Evolutionary conservation across 257 asterid species (phyloP).

Genomic region (Solanum acaule): DNA sequence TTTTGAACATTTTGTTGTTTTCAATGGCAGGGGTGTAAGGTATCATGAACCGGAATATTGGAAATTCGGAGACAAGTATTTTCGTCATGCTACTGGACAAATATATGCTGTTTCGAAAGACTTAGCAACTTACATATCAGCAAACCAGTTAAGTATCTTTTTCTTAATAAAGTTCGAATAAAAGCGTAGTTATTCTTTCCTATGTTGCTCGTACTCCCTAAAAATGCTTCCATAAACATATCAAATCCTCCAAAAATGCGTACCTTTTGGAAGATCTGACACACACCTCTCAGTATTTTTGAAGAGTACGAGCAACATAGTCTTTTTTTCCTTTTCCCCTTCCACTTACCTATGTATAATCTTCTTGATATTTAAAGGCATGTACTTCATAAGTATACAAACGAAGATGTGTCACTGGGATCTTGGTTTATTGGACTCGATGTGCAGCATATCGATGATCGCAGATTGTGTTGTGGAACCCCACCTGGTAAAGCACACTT

Average conservation of each 20-base stretch:
- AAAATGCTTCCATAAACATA: accelerated
- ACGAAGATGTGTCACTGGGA: slow-evolving; percentile 88
- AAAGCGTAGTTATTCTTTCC: not conserved
- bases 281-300: not conserved
- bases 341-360: not conserved
- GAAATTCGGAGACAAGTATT: slow-evolving; percentile 95
- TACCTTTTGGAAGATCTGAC: not conserved
- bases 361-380: slow-evolving; percentile 29
- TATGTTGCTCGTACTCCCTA: not conserved
- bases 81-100: slow-evolving; percentile 95
- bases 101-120: slow-evolving; percentile 80
- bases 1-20: not conserved
- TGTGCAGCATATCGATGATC: slow-evolving; percentile 70
- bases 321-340: not conserved
- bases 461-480: slow-evolving; percentile 90
- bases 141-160: slow-evolving; percentile 52
- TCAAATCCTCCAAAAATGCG: not conserved
- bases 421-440: slow-evolving; percentile 95
- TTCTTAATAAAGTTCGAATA: not conserved
- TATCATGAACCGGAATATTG: slow-evolving; percentile 90
- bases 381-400: slow-evolving; percentile 84
- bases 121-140: slow-evolving; percentile 63
- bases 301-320: not conserved
- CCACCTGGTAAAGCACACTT: slow-evolving; percentile 47
- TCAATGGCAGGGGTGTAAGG: slow-evolving; percentile 66